Base-by-base conservation (phyloP, 2,329 filamentous ascomycete species). In the Colletotrichum euphorbiae region DNA sequence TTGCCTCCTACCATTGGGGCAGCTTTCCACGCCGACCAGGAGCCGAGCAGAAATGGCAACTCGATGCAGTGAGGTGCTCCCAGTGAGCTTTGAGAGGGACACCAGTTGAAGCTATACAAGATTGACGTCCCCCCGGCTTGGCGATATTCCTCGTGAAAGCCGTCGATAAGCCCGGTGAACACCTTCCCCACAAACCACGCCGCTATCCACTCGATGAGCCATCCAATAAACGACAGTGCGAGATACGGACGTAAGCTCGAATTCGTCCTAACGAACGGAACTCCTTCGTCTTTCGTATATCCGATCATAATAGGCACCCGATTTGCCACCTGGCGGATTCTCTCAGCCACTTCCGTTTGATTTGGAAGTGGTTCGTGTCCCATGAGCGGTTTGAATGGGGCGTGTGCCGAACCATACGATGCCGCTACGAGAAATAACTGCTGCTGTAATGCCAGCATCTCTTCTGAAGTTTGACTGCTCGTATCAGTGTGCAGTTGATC, bases 21-120 rank as follows among this genome's bases (percentile, higher is more conserved):
- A 31, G 66, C 31, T 45, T 72, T 72, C 71, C 71, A 73, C 4
- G 68, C 57, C 4, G 46, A 36, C 70, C 69, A 70, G 17, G 55
- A 38, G 8, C 66, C 70, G 13, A 72, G 61, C 1, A 71, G 24
- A 33, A 71, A 66, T 11, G 71, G 69, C 54, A 73, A 21, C 19
- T 73, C 71, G 4, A 72, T 55, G 12, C 63, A 68, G 54, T 73
- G 71, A 36, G 71, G 36, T 1, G 70, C 58, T n/a, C 55, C n/a
- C 38, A 63, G 50, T 68, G 33, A 28, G 63, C 15, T 54, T 7
- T n/a, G 71, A 46, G 31, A 62, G 43, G 56, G 56, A 45, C 52
- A 33, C 65, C 38, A 60, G 43, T 48, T 15, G 21, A 69, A 65
- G 24, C 46, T 19, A n/a, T 70, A 67, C 46, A 61, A 36, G 19